Evolutionary conservation across 148 eudicot species (phyloP).

Genomic region (Silene conica): DNA sequence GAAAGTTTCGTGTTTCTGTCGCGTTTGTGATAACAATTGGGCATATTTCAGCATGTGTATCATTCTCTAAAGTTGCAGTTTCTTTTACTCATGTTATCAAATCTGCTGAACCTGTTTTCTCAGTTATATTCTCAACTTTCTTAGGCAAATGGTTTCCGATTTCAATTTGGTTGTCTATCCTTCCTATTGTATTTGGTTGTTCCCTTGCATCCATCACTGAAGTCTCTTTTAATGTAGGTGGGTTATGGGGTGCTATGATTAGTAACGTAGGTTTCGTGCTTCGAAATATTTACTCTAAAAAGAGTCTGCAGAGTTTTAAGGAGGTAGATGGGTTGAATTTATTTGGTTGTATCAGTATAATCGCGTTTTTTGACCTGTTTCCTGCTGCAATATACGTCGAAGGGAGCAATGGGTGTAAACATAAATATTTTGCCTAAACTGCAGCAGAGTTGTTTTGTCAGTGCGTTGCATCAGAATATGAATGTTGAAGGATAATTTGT

Average conservation of each 20-base stretch:
- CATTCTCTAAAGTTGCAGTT: conserved; percentile 91
- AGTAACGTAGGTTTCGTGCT: conserved; percentile 90
- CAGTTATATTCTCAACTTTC: conserved; percentile 74
- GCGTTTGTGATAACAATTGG: too few relatives aligned
- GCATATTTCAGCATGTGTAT: conserved; percentile 88
- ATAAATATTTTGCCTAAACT: too few relatives aligned
- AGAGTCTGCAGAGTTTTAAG: conserved; percentile 70
- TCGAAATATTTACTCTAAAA: conserved; percentile 79
- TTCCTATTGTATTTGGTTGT: conserved; percentile 85
- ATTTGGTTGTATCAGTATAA: conserved; percentile 74
- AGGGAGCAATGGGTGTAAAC: conserved; percentile 82
- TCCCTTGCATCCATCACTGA: conserved; percentile 88
- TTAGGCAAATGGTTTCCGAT: conserved; percentile 73
- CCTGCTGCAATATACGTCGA: conserved; percentile 84
- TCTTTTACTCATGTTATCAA: conserved; percentile 94
- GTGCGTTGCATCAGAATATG: too few relatives aligned
- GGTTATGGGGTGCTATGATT: conserved; percentile 88
- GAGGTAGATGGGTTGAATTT: conserved; percentile 88
- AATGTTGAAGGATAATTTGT: too few relatives aligned
- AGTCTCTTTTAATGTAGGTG: conserved; percentile 76
- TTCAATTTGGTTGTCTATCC: conserved; percentile 70
- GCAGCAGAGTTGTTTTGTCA: too few relatives aligned
- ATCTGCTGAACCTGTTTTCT: conserved; percentile 82
- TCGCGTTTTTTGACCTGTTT: conserved; percentile 64
- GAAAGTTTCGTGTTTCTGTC: too few relatives aligned